Base-by-base conservation (phyloP, 305 asterid genomes). In the Stenogyne calaminthoides region DNA sequence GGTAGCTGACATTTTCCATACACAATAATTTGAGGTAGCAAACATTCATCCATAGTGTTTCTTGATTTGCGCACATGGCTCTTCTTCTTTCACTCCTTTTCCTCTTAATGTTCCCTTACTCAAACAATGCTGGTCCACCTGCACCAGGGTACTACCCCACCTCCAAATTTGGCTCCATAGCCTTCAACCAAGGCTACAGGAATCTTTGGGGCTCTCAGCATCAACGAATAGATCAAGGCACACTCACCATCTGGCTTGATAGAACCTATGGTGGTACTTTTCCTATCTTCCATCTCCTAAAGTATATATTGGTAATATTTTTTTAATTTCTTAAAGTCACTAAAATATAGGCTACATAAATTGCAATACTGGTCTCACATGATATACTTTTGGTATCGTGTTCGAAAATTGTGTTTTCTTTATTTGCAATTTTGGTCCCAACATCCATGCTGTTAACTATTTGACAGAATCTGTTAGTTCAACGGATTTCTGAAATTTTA, bases 121-220 rank as follows among this genome's bases (percentile, higher is more conserved):
- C 78, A n/a, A 85, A 77, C 80, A 81, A 82, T 84, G 96, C 73
- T 19, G 92, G 88, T 10, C 96, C 95, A 65, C 97, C 96, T 78
- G 86, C 96, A 2, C 98, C 98, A 0, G 97, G 98, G 20, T 88
- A 85, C 82, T 84, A 80, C 75, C 97, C 98, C 27, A 87, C 94
- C 29, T 81, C 91, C 7, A 83, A 85, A 70, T 77, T 83, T 20
- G 76, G 81, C 49, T 76, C 95, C 3, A 29, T 79, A 78, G 90
- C 84, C 58, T 93, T 93, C 82, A 54, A 65, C 80, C 91, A 88
- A 66, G 90, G 82, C 4, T 93, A 77, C 71, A 73, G 71, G 42
- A 91, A 82, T 37, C 91, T 83, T 39, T 93, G 98, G 98, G 98
- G 98, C 63, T 84, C 97, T 82, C 95, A 85, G 77, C 90, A 93